These are phyloP conservation scores for Daldinia loculata DNA, from an alignment of 495 filamentous ascomycete species.

Conservation along the genomic window DNA sequence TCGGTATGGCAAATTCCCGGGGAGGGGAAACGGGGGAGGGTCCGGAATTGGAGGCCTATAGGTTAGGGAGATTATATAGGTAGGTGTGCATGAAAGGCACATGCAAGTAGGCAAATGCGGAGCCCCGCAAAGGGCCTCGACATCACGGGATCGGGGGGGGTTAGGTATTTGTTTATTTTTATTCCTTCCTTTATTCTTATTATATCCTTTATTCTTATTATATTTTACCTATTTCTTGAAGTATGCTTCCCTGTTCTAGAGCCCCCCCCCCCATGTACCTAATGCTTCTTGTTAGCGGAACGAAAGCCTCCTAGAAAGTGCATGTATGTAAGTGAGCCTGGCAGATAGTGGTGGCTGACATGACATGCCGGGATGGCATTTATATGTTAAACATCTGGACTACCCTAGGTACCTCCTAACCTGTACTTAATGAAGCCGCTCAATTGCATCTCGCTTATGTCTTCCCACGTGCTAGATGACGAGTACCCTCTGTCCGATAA, in stretches of 20 bases:
- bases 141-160: constrained; percentile 8
- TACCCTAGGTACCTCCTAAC: not conserved
- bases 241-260: not conserved
- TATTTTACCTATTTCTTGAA: not conserved
- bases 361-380: not conserved
- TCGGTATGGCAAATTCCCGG: not conserved
- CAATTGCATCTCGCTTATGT: constrained; percentile 29
- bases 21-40: constrained; percentile 17
- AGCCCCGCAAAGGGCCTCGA: constrained; percentile 28
- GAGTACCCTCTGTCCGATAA: constrained; percentile 8
- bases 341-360: not conserved
- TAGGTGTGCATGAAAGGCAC: constrained; percentile 5
- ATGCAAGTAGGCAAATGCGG: constrained; percentile 18
- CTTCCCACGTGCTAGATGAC: constrained; percentile 29
- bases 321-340: not conserved
- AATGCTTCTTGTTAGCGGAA: constrained; percentile 4
- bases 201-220: not conserved
- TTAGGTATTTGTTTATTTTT: not conserved
- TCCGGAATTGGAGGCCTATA: not conserved
- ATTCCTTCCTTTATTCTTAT: not conserved
- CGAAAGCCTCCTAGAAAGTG: constrained; percentile 7
- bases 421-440: constrained; percentile 29
- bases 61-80: not conserved
- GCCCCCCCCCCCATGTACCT: not conserved
- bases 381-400: not conserved